Base-by-base conservation (phyloP, 371 early-diverging fungal species). In the Batkoa obscura region DNA sequence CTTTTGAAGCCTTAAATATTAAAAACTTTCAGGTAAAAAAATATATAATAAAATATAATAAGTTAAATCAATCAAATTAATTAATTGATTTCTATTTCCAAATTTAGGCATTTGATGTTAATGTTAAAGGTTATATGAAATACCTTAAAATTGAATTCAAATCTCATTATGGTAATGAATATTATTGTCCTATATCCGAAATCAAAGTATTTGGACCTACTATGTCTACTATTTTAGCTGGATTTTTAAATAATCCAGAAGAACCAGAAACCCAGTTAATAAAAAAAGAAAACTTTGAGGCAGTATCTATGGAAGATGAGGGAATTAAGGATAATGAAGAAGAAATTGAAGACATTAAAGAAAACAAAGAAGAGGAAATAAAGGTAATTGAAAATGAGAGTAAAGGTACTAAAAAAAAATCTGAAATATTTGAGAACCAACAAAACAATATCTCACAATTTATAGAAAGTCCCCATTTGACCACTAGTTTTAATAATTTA, bases 141-240 rank as follows among this genome's bases (percentile, higher is more conserved):
- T 94, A 86, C 58, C 66, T 95, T 49, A 76, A 82, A 38, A 75
- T 95, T 53, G 92, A 93, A 57, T 88, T 98, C 61, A 38, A 84
- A 34, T 76, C 78, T 3, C 89, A 93, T 59, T 91, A 92, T 64
- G 93, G 96, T 17, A 66, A 71, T 43, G 92, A 98, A 64, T 88
- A 79, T 59, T 94, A 90, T 64, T 98, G 98, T 65, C 96, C 96
- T 3, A 58, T 98, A 2, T 88, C 83, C 43, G 65, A 88, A 33
- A 64, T 98, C 38, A 73, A 80, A 23, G 94, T 93, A 0, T 86
- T 86, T 63, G 96, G 98, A 1, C 82, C 81, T 43, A 84, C 91
- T 74, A 94, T 94, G 61, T 84, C 85, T 46, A 81, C 79, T 53
- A 78, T 80, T 51, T 69, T 72, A 30, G 78, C 81, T 15, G 77